Percentiles rank a stretch among this genome's conserved stretches.
phyloP scores from a whole-genome alignment of 1,284 basidiomycete genomes.

The Apiotrichum brassicae region DNA sequence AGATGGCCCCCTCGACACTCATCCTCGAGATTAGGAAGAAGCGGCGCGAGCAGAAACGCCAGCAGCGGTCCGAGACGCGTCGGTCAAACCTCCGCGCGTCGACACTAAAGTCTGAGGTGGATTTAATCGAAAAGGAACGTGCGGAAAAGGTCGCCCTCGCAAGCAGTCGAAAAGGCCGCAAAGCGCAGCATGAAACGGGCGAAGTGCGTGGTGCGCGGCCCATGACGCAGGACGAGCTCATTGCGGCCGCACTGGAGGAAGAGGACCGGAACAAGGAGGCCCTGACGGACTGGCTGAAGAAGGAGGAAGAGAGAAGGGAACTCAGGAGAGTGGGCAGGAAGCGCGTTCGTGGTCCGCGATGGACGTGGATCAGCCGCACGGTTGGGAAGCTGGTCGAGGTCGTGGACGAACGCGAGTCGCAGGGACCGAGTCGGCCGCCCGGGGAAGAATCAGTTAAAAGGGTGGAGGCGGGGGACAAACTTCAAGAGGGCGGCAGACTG shows the following conservation, averaged over 20 bases:
- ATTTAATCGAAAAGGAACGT: constrained; percentile 27
- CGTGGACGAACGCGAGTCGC: constrained; percentile 8
- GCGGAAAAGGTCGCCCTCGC: constrained; percentile 17
- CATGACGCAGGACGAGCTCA: constrained; percentile 50
- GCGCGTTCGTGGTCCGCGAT: constrained; percentile 48
- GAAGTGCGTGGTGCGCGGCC: constrained; percentile 27
- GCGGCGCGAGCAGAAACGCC: constrained; percentile 34
- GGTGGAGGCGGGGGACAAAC: too few relatives aligned
- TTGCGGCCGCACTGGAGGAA: constrained; percentile 51
- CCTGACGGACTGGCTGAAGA: constrained; percentile 48
- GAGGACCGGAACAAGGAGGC: constrained; percentile 51
- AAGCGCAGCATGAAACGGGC: constrained; percentile 35
- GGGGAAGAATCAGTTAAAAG: too few relatives aligned
- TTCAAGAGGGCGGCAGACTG: too few relatives aligned
- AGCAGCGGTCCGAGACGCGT: constrained; percentile 29
- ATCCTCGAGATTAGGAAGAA: constrained; percentile 34
- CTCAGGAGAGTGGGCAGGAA: constrained; percentile 46
- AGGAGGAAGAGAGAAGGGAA: constrained; percentile 50
- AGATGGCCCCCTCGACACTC: constrained; percentile 43
- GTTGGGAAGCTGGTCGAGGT: constrained; percentile 41
- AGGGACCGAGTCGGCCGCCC: too few relatives aligned
- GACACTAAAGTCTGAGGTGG: constrained; percentile 34
- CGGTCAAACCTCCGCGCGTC: constrained; percentile 39
- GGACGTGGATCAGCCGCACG: constrained; percentile 48
- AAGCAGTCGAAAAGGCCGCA: constrained; percentile 17